Evolutionary conservation across 768 basidiomycete genomes (phyloP).

Genomic region (Fistulinella prunicolor): DNA sequence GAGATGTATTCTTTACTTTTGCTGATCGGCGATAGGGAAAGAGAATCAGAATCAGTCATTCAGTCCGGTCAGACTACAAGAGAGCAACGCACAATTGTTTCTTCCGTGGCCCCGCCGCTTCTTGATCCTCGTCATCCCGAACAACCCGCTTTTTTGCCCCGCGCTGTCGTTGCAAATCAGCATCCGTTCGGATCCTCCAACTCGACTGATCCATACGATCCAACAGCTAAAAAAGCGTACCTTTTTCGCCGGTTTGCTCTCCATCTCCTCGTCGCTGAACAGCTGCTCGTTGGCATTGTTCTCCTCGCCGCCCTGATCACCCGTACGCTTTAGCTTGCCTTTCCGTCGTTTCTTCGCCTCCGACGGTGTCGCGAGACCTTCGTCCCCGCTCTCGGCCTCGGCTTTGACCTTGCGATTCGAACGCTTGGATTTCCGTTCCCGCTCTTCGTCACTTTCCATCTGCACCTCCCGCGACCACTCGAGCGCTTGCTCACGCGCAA

Average conservation of each 20-base stretch:
- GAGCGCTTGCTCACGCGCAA: conserved; percentile 74
- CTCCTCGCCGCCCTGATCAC: conserved; percentile 49
- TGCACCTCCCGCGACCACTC: conserved; percentile 71
- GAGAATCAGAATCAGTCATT: conserved; percentile 6
- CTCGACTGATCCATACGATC: no score
- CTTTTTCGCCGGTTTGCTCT: conserved; percentile 62
- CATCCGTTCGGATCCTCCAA: not conserved
- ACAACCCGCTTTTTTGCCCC: conserved; percentile 71
- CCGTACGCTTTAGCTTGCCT: conserved; percentile 62
- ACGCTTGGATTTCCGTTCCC: conserved; percentile 62
- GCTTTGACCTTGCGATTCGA: conserved; percentile 51
- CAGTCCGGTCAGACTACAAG: not conserved
- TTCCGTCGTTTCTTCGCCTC: conserved; percentile 80
- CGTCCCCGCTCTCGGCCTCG: conserved; percentile 51
- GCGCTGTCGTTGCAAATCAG: conserved; percentile 30
- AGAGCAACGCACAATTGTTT: conserved; percentile 65
- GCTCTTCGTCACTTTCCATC: conserved; percentile 75
- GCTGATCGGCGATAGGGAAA: conserved; percentile 40
- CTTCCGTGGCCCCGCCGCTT: conserved; percentile 60
- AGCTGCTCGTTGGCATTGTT: conserved; percentile 45
- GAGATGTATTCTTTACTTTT: conserved; percentile 88
- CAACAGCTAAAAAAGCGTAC: conserved; percentile 34
- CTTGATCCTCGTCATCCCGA: conserved; percentile 77
- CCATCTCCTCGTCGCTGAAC: conserved; percentile 70
- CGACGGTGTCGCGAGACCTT: conserved; percentile 28